These are phyloP conservation scores for Hordeum vulgare DNA, from an alignment of 176 grass and related monocot species.

Conservation along the genomic window MorexV3_pseudomolecules_assembly NC_058519.1:654058609-654059108, in stretches of 20 bases:
- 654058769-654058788: too few species aligned
- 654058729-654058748: conserved; percentile 13
- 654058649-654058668: too few species aligned
- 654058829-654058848: conserved; percentile 8
- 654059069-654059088: too few species aligned
- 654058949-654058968: too few species aligned
- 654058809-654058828: conserved; percentile 21
- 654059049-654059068: too few species aligned
- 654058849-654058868: background rate
- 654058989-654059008: too few species aligned
- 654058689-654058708: background rate
- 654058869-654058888: background rate
- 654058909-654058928: too few species aligned
- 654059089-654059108: background rate
- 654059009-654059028: too few species aligned
- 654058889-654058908: too few species aligned
- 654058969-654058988: too few species aligned
- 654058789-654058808: background rate
- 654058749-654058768: background rate
- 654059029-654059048: too few species aligned
- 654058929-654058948: background rate
- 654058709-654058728: background rate
- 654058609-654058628: background rate
- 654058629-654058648: too few species aligned
- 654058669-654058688: background rate